Percentiles rank a stretch among this genome's conserved stretches.
phyloP scores from a whole-genome alignment of 805 yeast genomes.

The Ogataea zsoltii region DNA sequence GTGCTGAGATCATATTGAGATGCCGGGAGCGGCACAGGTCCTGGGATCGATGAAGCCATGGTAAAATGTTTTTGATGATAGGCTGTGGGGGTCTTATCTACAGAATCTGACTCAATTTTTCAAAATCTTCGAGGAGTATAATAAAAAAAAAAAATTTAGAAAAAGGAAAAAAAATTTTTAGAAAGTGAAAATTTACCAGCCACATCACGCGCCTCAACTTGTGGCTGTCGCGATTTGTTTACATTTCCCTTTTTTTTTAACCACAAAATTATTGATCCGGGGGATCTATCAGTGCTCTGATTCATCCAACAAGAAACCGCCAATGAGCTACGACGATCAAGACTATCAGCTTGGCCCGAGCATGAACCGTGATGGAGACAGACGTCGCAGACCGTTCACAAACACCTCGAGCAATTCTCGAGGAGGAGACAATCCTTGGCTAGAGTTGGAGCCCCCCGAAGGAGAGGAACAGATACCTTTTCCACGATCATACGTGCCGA shows the following conservation, averaged over 20 bases:
- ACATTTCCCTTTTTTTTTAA: constrained; percentile 3
- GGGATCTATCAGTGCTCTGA: too few species aligned
- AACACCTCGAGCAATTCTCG: background rate
- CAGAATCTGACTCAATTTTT: constrained; percentile 9
- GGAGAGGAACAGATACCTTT: constrained; percentile 3
- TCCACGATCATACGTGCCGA: constrained; percentile 10
- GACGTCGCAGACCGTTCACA: background rate
- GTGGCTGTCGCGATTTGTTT: constrained; percentile 3
- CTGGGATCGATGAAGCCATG: constrained; percentile 90
- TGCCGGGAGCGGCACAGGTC: constrained; percentile 75
- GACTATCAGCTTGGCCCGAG: background rate
- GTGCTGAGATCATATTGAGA: constrained; percentile 79
- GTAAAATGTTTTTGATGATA: background rate
- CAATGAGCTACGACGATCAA: constrained; percentile 1
- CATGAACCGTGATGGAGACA: background rate
- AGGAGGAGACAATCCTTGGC: constrained; percentile 20
- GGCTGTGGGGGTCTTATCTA: background rate
- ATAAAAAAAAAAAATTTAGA: background rate
- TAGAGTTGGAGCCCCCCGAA: background rate
- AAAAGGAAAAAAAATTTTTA: background rate
- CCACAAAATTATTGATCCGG: background rate
- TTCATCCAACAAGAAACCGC: too few species aligned
- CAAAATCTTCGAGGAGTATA: background rate
- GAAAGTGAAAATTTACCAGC: background rate
- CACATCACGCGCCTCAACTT: background rate